Evolutionary conservation across 139 green algal genomes (phyloP).

Genomic region (Mychonastes homosphaera): DNA sequence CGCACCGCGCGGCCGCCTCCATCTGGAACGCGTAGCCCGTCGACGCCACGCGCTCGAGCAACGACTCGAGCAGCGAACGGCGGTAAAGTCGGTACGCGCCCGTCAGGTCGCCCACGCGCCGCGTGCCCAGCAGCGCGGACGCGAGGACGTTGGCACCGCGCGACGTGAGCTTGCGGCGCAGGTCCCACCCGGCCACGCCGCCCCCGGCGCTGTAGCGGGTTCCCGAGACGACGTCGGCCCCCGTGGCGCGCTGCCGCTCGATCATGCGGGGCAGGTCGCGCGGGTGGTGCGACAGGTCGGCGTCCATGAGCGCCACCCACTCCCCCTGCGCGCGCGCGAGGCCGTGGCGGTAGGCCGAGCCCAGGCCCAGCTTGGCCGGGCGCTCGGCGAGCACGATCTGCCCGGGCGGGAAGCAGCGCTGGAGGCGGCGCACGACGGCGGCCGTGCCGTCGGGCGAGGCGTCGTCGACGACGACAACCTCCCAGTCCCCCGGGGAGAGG

Average conservation of each 20-base stretch:
- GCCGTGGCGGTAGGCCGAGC: constrained; percentile 35
- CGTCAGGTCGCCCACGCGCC: constrained; percentile 66
- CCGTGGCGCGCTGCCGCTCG: constrained; percentile 41
- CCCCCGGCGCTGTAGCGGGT: constrained; percentile 70
- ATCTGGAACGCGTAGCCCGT: constrained; percentile 91
- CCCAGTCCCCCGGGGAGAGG: constrained; percentile 58
- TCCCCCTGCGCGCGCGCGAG: constrained; percentile 38
- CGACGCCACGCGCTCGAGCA: constrained; percentile 34
- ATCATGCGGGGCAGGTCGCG: constrained; percentile 21
- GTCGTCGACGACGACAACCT: constrained; percentile 93
- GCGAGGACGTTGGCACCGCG: constrained; percentile 87
- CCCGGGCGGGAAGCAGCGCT: neutral
- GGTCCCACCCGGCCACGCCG: constrained; percentile 85
- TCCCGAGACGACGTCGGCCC: constrained; percentile 76
- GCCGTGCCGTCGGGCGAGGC: constrained; percentile 85
- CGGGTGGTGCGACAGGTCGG: constrained; percentile 90
- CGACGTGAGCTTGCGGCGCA: constrained; percentile 78
- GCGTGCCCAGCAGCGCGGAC: constrained; percentile 48
- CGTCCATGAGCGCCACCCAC: constrained; percentile 93
- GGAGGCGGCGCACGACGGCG: constrained; percentile 36
- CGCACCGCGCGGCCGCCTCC: constrained; percentile 92
- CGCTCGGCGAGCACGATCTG: constrained; percentile 38
- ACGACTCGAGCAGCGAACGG: constrained; percentile 23
- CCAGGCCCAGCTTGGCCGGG: constrained; percentile 71
- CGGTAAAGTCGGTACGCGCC: constrained; percentile 87